Base-by-base conservation (phyloP, 139 green algal genomes). In the Spirogloea muscicola region DNA sequence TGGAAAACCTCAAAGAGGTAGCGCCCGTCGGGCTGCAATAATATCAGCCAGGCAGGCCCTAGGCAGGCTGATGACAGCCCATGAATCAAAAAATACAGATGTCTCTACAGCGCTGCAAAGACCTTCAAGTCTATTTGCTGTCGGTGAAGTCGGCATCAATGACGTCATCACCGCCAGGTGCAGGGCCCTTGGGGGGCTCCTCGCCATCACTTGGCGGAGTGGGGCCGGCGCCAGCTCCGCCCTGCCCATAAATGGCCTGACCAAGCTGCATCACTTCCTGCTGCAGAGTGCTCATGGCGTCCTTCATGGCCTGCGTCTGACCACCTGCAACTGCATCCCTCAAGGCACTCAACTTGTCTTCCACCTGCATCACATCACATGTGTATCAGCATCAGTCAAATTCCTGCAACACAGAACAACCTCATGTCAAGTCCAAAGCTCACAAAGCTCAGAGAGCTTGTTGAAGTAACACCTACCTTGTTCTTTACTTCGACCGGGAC, bases 91-190 rank as follows among this genome's bases (percentile, higher is more conserved):
- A n/a, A n/a, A n/a, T n/a, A n/a, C n/a, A n/a, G n/a, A n/a, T n/a
- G n/a, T n/a, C n/a, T n/a, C n/a, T n/a, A n/a, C n/a, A n/a, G n/a
- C n/a, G n/a, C n/a, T n/a, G n/a, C n/a, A n/a, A n/a, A n/a, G n/a
- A n/a, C n/a, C n/a, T n/a, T n/a, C n/a, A n/a, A n/a, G n/a, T 68
- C 57, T 83, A 79, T 58, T 77, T 82, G 51, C 21, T 61, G 68
- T 97, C 92, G 1, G 81, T 93, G 88, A 97, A 97, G 81, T 97
- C 94, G 34, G 94, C 94, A 59, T 99, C 94, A 25, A 98, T 96
- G 10, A 98, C 93, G 44, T 90, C 88, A 69, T 95, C 94, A 77
- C n/a, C n/a, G n/a, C 70, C 72, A 43, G 83, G 29, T 79, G 46
- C 49, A 37, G 58, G 9, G n/a, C n/a, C n/a, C n/a, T n/a, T n/a